A percentile compares a stretch with the other conserved stretches of the same genome.
These are phyloP conservation scores for Fraxinus anomala DNA, from an alignment of 257 asterid species.

Conservation along the genomic window DNA sequence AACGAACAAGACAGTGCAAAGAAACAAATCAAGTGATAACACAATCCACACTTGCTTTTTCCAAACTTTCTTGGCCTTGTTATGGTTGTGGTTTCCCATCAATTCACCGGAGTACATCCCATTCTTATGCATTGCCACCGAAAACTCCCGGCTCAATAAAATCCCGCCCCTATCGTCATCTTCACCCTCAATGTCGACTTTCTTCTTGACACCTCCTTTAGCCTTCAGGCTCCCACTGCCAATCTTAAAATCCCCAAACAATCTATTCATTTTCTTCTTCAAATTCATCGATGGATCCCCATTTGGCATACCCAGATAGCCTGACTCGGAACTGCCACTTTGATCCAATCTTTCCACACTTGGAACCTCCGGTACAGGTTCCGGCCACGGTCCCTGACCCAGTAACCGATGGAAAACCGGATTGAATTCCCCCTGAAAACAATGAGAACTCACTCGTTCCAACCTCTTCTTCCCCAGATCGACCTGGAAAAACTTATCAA, in stretches of 20 bases:
- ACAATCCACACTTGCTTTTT: constrained; percentile 59
- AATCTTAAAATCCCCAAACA: constrained; percentile 23
- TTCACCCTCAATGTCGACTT: constrained; percentile 20
- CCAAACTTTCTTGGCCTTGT: constrained; percentile 53
- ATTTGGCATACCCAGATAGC: neutral
- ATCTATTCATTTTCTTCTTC: constrained; percentile 36
- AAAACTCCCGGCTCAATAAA: constrained; percentile 31
- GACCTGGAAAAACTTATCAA: constrained; percentile 20
- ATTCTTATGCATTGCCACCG: constrained; percentile 42
- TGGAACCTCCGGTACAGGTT: constrained; percentile 21
- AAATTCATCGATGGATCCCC: constrained; percentile 24
- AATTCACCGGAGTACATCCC: constrained; percentile 34
- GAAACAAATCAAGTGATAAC: constrained; percentile 43
- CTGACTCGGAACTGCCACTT: neutral
- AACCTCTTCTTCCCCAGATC: constrained; percentile 35
- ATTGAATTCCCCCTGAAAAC: constrained; percentile 53
- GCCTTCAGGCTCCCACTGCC: constrained; percentile 1
- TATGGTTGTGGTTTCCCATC: constrained; percentile 26
- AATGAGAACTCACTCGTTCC: constrained; percentile 42
- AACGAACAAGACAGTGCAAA: constrained; percentile 44
- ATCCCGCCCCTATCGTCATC: neutral
- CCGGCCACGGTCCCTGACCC: constrained; percentile 24
- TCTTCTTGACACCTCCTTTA: constrained; percentile 8
- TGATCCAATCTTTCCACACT: constrained; percentile 4
- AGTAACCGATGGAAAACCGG: constrained; percentile 50